A percentile compares a stretch with the other conserved stretches of the same genome.
These are phyloP conservation scores for Juncus inflexus DNA, from an alignment of 176 grass and related monocot species.

Conservation along the genomic window DNA sequence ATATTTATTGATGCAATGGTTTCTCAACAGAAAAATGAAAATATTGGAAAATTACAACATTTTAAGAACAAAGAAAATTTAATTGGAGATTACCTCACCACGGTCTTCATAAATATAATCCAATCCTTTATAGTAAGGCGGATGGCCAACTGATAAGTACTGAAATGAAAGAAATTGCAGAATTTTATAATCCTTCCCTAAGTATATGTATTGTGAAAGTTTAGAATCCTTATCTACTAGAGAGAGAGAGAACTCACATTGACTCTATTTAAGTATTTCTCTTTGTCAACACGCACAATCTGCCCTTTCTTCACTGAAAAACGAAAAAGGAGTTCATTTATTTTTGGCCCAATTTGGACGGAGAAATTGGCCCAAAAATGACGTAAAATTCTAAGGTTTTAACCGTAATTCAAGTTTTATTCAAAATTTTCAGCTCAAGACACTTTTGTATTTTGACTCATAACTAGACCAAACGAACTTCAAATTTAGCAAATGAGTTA, in stretches of 20 bases:
- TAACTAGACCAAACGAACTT: too few species aligned
- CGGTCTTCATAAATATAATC: constrained; percentile 93
- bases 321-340: neutral
- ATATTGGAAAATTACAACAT: constrained; percentile 2
- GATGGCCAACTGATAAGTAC: constrained; percentile 86
- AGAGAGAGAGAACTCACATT: constrained; percentile 33
- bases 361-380: too few species aligned
- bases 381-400: too few species aligned
- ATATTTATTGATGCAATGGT: too few species aligned
- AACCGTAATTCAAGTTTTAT: too few species aligned
- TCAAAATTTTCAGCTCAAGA: too few species aligned
- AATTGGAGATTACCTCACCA: constrained; percentile 45
- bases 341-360: too few species aligned
- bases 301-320: constrained; percentile 91
- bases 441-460: too few species aligned
- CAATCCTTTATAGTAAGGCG: constrained; percentile 71
- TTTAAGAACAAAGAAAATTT: constrained; percentile 1
- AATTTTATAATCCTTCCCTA: neutral
- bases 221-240: too few species aligned
- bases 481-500: too few species aligned
- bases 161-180: constrained; percentile 33
- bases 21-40: neutral
- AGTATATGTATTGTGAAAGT: neutral
- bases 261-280: constrained; percentile 88
- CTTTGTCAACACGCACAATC: constrained; percentile 87